Conservation (phyloP, 1,284 basidiomycete genomes). For the Malassezia arunalokei region DNA sequence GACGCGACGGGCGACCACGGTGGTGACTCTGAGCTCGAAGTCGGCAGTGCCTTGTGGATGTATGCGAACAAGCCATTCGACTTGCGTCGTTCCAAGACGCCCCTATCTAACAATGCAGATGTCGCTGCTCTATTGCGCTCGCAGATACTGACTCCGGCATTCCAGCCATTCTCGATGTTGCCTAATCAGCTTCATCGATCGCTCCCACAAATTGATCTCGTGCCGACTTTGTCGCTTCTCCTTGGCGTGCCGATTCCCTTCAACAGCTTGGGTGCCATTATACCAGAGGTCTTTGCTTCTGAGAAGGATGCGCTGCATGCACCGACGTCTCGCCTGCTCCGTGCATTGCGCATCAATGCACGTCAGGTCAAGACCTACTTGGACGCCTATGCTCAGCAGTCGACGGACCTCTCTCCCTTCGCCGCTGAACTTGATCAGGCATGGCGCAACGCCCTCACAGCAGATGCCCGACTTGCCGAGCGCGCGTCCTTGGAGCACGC, state of each 20-base stretch:
- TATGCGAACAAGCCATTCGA: slow-evolving; percentile 50
- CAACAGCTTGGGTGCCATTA: slow-evolving; percentile 80
- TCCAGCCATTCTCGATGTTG: slow-evolving; percentile 28
- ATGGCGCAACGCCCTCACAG: slow-evolving; percentile 23
- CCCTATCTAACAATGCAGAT: slow-evolving; percentile 1
- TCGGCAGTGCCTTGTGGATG: slow-evolving; percentile 76
- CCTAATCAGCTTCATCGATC: slow-evolving; percentile 52
- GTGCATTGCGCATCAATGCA: slow-evolving; percentile 62
- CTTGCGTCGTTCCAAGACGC: neutral
- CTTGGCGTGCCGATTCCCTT: slow-evolving; percentile 87
- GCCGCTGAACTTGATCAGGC: slow-evolving; percentile 31
- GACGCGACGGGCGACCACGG: slow-evolving; percentile 88
- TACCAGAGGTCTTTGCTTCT: slow-evolving; percentile 69
- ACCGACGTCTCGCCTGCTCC: slow-evolving; percentile 48
- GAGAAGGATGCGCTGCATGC: neutral
- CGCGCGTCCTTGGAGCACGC: slow-evolving; percentile 16
- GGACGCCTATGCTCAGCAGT: slow-evolving; percentile 57
- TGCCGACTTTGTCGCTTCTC: slow-evolving; percentile 78
- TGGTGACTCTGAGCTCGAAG: slow-evolving; percentile 75
- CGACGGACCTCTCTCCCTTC: slow-evolving; percentile 54
- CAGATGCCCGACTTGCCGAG: slow-evolving; percentile 22
- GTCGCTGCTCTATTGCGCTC: slow-evolving; percentile 7
- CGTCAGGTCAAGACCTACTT: slow-evolving; percentile 69
- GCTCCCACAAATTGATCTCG: slow-evolving; percentile 85
- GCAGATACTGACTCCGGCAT: slow-evolving; percentile 10